Conservation (phyloP, 495 filamentous ascomycete species). For the Penicillium desertorum region DNA sequence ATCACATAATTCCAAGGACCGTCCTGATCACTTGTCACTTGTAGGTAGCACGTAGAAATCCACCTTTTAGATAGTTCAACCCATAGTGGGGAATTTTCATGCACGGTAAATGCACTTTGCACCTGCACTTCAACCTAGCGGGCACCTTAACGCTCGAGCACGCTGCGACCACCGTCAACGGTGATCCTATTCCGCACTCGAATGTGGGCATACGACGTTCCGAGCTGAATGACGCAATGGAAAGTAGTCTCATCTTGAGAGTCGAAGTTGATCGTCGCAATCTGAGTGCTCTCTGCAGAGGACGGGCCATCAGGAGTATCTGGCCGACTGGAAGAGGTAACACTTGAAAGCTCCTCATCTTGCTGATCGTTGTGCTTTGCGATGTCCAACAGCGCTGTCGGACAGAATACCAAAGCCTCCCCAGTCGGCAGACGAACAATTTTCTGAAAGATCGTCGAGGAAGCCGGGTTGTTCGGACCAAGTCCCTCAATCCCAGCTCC, state of each 20-base stretch:
- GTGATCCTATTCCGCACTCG: constrained; percentile 25
- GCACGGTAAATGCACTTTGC: neutral
- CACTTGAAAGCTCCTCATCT: neutral
- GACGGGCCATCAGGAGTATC: neutral
- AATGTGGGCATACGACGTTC: constrained; percentile 17
- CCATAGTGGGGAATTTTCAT: neutral
- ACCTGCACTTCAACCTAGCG: neutral
- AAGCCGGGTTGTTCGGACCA: constrained; percentile 10
- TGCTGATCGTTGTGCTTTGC: neutral
- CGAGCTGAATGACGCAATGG: constrained; percentile 12
- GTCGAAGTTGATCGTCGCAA: neutral
- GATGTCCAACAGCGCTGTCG: constrained; percentile 21
- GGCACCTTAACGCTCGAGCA: neutral
- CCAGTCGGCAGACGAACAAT: constrained; percentile 60
- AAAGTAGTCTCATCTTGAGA: neutral
- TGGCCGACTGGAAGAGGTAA: neutral
- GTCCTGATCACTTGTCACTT: neutral
- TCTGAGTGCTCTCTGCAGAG: neutral
- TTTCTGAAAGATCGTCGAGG: constrained; percentile 46
- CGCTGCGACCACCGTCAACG: constrained; percentile 24
- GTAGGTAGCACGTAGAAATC: neutral
- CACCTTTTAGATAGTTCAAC: neutral
- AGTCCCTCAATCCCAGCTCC: constrained; percentile 20
- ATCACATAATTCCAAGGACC: neutral
- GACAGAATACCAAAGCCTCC: constrained; percentile 63